Percentiles rank a stretch among this genome's conserved stretches.
phyloP scores from a whole-genome alignment of 345 rosid genomes.

The Salix exigua region DNA sequence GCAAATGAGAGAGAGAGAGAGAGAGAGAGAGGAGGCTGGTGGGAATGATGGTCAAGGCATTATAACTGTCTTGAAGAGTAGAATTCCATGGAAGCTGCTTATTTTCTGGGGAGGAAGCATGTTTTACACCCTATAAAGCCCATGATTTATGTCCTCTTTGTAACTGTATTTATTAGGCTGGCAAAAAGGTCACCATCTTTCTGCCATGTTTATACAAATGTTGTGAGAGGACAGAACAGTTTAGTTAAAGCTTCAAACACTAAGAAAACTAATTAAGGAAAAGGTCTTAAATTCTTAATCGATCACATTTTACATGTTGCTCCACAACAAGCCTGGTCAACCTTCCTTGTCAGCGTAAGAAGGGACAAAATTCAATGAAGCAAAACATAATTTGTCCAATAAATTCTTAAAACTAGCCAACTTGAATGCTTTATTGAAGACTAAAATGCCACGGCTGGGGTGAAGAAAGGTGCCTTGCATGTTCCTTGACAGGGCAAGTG shows the following conservation, averaged over 20 bases:
- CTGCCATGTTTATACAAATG: neutral
- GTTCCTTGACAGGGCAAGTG: neutral
- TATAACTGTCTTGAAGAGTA: constrained; percentile 9
- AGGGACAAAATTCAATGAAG: neutral
- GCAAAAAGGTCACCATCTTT: constrained; percentile 10
- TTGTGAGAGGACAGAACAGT: neutral
- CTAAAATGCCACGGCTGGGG: neutral
- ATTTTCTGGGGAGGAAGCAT: constrained; percentile 23
- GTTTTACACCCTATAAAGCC: constrained; percentile 20
- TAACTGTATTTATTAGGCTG: constrained; percentile 13
- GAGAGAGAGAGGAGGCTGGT: constrained; percentile 12
- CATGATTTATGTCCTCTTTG: constrained; percentile 2
- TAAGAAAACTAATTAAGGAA: neutral
- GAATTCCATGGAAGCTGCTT: constrained; percentile 22
- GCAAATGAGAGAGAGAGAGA: neutral
- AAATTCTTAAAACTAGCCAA: no score
- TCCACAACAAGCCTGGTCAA: neutral
- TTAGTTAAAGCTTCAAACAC: constrained; percentile 9
- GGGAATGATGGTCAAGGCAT: constrained; percentile 22
- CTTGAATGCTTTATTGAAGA: no score
- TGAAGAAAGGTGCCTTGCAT: neutral
- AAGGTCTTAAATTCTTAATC: neutral
- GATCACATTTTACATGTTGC: constrained; percentile 1
- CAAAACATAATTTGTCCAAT: no score
- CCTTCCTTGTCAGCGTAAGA: neutral